phyloP scores from a whole-genome alignment of 805 yeast species.

The Wickerhamomyces sydowiorum region DNA sequence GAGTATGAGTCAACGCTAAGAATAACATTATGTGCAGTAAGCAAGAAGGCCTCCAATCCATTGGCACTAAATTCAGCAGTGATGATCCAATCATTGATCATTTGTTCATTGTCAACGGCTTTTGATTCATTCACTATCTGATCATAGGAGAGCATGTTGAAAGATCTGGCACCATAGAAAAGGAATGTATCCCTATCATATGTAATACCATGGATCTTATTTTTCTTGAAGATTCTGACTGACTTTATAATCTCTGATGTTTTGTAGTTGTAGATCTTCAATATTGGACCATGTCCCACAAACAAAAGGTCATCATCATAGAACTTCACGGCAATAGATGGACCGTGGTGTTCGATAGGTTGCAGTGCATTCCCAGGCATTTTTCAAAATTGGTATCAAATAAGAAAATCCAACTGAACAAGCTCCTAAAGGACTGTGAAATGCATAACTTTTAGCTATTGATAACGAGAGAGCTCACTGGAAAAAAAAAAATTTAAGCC shows the following conservation, averaged over 20 bases:
- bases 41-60: constrained; percentile 37
- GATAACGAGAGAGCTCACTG: too few species aligned
- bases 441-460: too few species aligned
- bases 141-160: constrained; percentile 34
- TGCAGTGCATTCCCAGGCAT: neutral
- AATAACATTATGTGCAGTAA: constrained; percentile 79
- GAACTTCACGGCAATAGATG: constrained; percentile 39
- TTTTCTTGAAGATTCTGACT: constrained; percentile 51
- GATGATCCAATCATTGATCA: constrained; percentile 77
- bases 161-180: constrained; percentile 71
- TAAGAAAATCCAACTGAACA: too few species aligned
- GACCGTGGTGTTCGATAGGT: constrained; percentile 13
- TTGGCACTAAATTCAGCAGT: constrained; percentile 45
- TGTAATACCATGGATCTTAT: constrained; percentile 78
- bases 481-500: neutral
- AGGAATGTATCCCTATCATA: constrained; percentile 31
- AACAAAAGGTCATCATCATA: constrained; percentile 31
- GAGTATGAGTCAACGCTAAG: constrained; percentile 30
- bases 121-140: constrained; percentile 24
- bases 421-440: neutral
- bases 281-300: constrained; percentile 68
- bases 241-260: constrained; percentile 31
- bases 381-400: too few species aligned
- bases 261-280: constrained; percentile 48
- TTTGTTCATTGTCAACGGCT: constrained; percentile 33